Evolutionary conservation across 2,329 filamentous ascomycete genomes (phyloP), one percentile per base, ranked within the genome.

Genomic region (Fusarium multiceps): DNA sequence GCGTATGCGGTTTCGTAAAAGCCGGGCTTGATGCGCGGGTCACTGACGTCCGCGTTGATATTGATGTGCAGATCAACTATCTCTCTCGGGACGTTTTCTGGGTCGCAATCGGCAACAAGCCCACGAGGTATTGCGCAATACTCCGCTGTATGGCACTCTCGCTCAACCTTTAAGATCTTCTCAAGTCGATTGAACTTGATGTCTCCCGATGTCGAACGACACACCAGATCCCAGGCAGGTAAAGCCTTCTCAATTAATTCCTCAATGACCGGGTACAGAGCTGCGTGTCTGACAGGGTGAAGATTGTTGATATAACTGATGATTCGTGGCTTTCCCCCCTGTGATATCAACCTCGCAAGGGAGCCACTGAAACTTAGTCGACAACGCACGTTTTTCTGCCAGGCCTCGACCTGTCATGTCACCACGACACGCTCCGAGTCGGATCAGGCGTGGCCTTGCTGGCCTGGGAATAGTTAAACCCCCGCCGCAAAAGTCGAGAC

Each of bases 301-400:
- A 63, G 49, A 20, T 62, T 63, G 20, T 63, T 63, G 34, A 63
- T 55, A 16, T 63, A 63, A 8, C 57, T 62, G 7, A 13, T 14
- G 8, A 63, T 61, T 3, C 28, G 34, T 18, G 9, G 27, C 16
- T 7, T 7, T 23, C 10, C 1, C 23, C 49, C 3, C 42, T 42
- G 10, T 23, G 16, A 34, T 25, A 6, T 30, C 45, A 18, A 61
- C 57, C 34, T 25, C 47, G 6, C 57, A 62, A 11, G 57, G 59
- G 14, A 55, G 59, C 47, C 57, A 48, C 21, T 60, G 48, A 20
- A 62, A 63, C 11, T 12, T 12, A 1, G 54, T 63, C 1, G 60
- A 63, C 11, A 32, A 41, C 9, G 16, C 60, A 48, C 13, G 27
- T 32, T 25, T 30, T 21, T n/a, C 34, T 37, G 32, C 25, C 25